phyloP scores from a whole-genome alignment of 2,329 filamentous ascomycete species.

The Calonectria leucothoes region DNA sequence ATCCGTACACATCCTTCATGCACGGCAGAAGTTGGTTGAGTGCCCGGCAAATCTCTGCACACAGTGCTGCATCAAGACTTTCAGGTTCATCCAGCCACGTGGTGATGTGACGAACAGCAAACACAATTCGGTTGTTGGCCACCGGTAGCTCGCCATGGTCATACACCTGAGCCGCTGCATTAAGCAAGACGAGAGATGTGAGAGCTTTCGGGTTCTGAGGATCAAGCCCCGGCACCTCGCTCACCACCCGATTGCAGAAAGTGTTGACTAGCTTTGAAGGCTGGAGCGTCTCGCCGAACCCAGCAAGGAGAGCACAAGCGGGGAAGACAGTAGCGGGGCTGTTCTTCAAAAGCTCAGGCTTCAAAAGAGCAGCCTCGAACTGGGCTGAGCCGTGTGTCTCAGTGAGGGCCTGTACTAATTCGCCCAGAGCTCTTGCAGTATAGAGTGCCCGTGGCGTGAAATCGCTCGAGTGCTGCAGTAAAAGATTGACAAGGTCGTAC shows the following conservation, averaged over 20 bases:
- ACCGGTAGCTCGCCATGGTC: conserved; percentile 65
- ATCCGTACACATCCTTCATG: conserved; percentile 86
- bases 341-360: conserved; percentile 59
- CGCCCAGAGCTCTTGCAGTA: conserved; percentile 62
- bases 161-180: conserved; percentile 64
- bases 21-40: conserved; percentile 74
- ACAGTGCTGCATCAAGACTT: conserved; percentile 56
- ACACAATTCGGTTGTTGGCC: conserved; percentile 78
- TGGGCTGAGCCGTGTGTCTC: conserved; percentile 58
- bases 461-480: conserved; percentile 56
- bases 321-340: conserved; percentile 59
- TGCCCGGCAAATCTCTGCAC: conserved; percentile 65
- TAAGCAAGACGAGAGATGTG: conserved; percentile 64
- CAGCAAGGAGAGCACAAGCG: conserved; percentile 62
- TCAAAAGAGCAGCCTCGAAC: conserved; percentile 61
- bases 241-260: conserved; percentile 70
- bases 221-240: conserved; percentile 66
- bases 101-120: conserved; percentile 83
- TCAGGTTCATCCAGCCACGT: conserved; percentile 72
- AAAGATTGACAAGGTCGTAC: conserved; percentile 55
- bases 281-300: conserved; percentile 62
- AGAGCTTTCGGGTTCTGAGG: conserved; percentile 57
- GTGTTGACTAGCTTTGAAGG: conserved; percentile 61
- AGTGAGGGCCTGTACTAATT: conserved; percentile 59
- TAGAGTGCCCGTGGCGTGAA: conserved; percentile 61